Conservation (phyloP, 192 early-diverging fungal species). For the Backusella mclennaniae region DNA sequence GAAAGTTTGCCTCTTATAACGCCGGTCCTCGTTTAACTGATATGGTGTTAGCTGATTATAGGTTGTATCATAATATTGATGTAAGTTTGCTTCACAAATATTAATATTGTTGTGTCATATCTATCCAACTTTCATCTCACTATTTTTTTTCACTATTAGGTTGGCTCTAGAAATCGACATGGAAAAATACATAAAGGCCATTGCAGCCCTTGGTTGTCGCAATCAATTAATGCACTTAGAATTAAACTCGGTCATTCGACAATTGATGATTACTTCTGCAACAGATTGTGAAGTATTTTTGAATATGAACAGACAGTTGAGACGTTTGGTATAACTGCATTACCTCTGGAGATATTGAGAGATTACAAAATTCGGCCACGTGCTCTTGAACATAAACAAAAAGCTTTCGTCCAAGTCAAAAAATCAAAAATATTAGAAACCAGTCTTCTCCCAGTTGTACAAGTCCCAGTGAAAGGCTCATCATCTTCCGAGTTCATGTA, state of each 20-base stretch:
- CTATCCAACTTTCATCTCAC: no score
- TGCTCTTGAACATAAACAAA: no score
- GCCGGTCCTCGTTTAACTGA: not conserved
- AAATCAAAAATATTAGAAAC: no score
- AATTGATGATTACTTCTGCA: not conserved
- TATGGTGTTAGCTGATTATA: not conserved
- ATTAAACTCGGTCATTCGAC: not conserved
- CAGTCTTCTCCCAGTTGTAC: no score
- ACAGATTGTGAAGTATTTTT: not conserved
- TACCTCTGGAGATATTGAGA: no score
- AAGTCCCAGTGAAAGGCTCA: no score
- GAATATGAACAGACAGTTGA: not conserved
- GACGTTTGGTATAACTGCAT: not conserved
- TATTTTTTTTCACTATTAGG: no score
- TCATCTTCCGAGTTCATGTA: no score
- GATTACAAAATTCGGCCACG: no score
- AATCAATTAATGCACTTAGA: not conserved
- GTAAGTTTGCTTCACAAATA: not conserved
- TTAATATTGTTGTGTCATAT: no score
- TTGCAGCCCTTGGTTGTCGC: not conserved
- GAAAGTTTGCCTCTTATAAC: not conserved
- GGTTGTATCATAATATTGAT: not conserved
- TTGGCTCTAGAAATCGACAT: not conserved
- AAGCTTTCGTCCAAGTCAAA: no score
- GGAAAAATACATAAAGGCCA: not conserved